Evolutionary conservation across 306 rosid species (phyloP).

Genomic region (Notholithocarpus densiflorus): DNA sequence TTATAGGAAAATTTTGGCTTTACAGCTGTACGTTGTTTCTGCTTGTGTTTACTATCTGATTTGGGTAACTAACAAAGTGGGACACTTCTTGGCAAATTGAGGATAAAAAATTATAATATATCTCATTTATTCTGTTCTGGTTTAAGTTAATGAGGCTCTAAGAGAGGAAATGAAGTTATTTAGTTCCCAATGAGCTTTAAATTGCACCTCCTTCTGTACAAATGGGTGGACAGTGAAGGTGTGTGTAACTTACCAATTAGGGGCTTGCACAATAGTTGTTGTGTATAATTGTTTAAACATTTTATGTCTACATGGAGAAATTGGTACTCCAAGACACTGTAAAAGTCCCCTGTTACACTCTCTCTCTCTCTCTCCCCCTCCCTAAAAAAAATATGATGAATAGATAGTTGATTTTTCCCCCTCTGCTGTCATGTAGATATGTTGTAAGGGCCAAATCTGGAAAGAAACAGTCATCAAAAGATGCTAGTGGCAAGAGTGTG

Average conservation of each 20-base stretch:
- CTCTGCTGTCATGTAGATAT: conserved; percentile 51
- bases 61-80: too few relatives aligned
- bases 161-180: too few relatives aligned
- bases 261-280: background rate
- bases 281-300: background rate
- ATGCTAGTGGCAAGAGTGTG: conserved; percentile 71
- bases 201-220: background rate
- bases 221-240: background rate
- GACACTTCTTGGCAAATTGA: too few relatives aligned
- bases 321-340: background rate
- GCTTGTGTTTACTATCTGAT: too few relatives aligned
- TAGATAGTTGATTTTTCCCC: background rate
- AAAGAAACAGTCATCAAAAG: conserved; percentile 86
- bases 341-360: background rate
- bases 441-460: conserved; percentile 97
- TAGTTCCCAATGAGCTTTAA: background rate
- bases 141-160: too few relatives aligned
- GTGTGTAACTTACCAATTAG: background rate
- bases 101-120: too few relatives aligned
- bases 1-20: too few relatives aligned
- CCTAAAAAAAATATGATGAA: background rate
- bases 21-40: too few relatives aligned
- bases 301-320: background rate
- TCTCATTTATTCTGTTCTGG: too few relatives aligned
- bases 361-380: background rate